Base-by-base conservation (phyloP, 495 filamentous ascomycete species). In the Podospora pseudopauciseta region DNA sequence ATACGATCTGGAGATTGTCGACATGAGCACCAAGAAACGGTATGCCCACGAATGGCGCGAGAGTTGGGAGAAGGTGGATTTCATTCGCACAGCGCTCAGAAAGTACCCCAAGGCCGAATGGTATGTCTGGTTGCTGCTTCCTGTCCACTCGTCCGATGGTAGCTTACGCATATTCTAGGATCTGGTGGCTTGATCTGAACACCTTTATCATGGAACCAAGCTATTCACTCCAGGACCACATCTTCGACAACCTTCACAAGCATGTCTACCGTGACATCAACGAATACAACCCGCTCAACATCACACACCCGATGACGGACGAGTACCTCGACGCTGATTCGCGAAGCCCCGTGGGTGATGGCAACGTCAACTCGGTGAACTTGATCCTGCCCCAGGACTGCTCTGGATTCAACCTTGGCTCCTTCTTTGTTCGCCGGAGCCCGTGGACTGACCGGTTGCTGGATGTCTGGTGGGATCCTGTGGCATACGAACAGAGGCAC, bases 11-110 rank as follows among this genome's bases (percentile, higher is more conserved):
- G 95, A 99, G 74, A 89, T 97, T 67, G 93, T 96, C 67, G 96
- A 99, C 73, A 94, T 99, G 93, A 91, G 92, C 76, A 97, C 94
- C 27, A 96, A 97, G 87, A 98, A 97, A 79, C 87, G 94, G 34
- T 99, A 99, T 76, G 96, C 95, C 60, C 96, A 99, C 77, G 95
- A 99, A 75, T 99, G 95, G 95, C 86, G 95, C 73, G 95, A 99
- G 79, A 94, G 93, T 76, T 99, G 95, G 95, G 95, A 99, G 81
- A 98, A 97, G 84, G 94, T 96, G 65, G 95, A 99, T 76, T 90
- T 92, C 59, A 90, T 99, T 70, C 90, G 96, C 67, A 92, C 95
- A 65, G 88, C 90, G 32, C 91, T 99, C 85, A 85, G 87, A 76
- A 97, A 97, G 78, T 95, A 97, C 74, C 96, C 95, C 26, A 85